Conservation (phyloP, 805 yeast species). For the Ascoidea rubescens region DNA sequence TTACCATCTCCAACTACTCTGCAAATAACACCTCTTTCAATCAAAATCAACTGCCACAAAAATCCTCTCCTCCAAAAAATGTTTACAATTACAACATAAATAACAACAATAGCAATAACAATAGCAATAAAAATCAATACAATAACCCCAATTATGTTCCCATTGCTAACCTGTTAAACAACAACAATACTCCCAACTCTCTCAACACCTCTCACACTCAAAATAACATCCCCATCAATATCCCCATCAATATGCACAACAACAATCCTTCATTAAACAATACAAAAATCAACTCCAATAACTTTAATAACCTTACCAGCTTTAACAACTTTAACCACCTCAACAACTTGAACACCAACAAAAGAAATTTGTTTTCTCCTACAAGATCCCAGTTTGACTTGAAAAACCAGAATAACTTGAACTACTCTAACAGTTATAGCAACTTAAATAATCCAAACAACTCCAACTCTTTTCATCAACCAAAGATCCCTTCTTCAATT, state of each 20-base stretch:
- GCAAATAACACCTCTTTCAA: neutral
- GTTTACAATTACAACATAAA: neutral
- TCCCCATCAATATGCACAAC: neutral
- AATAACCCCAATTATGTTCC: neutral
- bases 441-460: neutral
- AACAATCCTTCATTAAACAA: neutral
- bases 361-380: too few relatives aligned
- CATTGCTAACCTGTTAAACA: neutral
- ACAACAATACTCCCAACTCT: neutral
- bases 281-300: neutral
- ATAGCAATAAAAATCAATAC: constrained; percentile 3
- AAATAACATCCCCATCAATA: neutral
- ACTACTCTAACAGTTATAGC: too few relatives aligned
- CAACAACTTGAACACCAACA: neutral
- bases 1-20: neutral
- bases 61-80: constrained; percentile 1
- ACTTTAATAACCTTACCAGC: constrained; percentile 1
- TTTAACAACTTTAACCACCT: neutral
- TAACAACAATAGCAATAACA: constrained; percentile 2
- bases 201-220: neutral
- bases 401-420: too few relatives aligned
- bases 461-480: neutral
- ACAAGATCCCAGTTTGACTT: too few relatives aligned
- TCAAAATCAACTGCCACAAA: neutral
- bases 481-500: neutral